phyloP scores from a whole-genome alignment of 2,329 filamentous ascomycete species.

The Apiospora hydei region DNA sequence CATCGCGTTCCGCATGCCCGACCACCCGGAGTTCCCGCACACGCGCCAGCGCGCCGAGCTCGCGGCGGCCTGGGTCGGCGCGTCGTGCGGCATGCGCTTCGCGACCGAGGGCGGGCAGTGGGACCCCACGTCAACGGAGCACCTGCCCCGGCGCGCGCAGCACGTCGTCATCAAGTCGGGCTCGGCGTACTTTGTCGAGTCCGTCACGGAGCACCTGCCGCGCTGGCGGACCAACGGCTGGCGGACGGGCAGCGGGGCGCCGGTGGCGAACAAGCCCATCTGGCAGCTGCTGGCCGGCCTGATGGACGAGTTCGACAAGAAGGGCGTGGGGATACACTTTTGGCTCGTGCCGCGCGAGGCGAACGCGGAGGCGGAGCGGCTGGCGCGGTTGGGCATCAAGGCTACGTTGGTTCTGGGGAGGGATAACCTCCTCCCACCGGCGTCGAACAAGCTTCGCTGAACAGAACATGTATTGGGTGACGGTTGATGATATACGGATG shows the following conservation, averaged over 20 bases:
- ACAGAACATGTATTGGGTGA: not conserved
- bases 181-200: constrained; percentile 1
- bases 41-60: not conserved
- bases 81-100: not conserved
- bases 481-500: not conserved
- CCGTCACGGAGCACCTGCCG: not conserved
- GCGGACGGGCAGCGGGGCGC: not conserved
- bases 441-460: not conserved
- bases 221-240: not conserved
- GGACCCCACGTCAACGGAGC: not conserved
- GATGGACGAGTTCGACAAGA: not conserved
- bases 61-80: not conserved
- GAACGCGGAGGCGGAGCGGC: not conserved
- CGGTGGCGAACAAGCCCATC: not conserved
- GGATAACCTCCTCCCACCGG: not conserved
- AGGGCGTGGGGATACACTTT: not conserved
- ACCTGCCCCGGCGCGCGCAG: not conserved
- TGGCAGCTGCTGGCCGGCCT: constrained; percentile 1
- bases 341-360: not conserved
- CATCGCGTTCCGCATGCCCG: not conserved
- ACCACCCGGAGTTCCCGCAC: not conserved
- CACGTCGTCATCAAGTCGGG: constrained; percentile 10
- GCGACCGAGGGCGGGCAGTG: not conserved
- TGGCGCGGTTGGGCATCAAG: not conserved
- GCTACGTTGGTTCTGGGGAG: not conserved